Conservation (phyloP, 495 filamentous ascomycete genomes). For the Penicillium cataractarum region DNA sequence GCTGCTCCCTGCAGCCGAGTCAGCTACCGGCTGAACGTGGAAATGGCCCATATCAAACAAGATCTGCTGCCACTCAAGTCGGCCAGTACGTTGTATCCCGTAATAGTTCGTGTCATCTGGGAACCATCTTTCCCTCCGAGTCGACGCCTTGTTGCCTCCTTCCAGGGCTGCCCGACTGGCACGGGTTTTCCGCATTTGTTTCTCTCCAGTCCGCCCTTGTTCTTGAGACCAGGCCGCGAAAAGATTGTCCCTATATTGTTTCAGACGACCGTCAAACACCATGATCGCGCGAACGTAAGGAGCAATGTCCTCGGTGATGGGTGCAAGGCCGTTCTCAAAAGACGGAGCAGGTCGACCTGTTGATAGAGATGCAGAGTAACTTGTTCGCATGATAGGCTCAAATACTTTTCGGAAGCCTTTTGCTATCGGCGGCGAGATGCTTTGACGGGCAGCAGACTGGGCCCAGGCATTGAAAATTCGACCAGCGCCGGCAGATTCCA, state of each 20-base stretch:
- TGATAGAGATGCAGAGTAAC: slow-evolving; percentile 29
- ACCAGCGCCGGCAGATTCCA: slow-evolving; percentile 28
- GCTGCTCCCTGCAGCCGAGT: neutral
- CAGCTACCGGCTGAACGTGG: slow-evolving; percentile 21
- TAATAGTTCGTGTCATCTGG: slow-evolving; percentile 63
- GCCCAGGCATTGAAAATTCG: slow-evolving; percentile 32
- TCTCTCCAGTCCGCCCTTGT: slow-evolving; percentile 49
- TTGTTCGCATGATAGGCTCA: slow-evolving; percentile 40
- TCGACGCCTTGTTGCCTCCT: slow-evolving; percentile 72
- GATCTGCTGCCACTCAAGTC: slow-evolving; percentile 62
- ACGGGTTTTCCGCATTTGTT: slow-evolving; percentile 74
- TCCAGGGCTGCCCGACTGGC: slow-evolving; percentile 82
- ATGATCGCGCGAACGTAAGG: slow-evolving; percentile 85
- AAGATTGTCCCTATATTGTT: slow-evolving; percentile 64
- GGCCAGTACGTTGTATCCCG: slow-evolving; percentile 68
- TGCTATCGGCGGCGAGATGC: slow-evolving; percentile 15
- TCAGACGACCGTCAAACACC: slow-evolving; percentile 69
- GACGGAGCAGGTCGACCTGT: slow-evolving; percentile 55
- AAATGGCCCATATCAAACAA: slow-evolving; percentile 44
- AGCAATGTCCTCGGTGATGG: slow-evolving; percentile 74
- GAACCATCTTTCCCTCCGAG: slow-evolving; percentile 80
- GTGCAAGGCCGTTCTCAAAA: slow-evolving; percentile 67
- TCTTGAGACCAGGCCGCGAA: slow-evolving; percentile 61
- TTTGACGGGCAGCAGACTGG: slow-evolving; percentile 16
- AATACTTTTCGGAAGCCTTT: slow-evolving; percentile 37